Evolutionary conservation across 306 rosid genomes (phyloP).

Genomic region (Cucurbita moschata): DNA sequence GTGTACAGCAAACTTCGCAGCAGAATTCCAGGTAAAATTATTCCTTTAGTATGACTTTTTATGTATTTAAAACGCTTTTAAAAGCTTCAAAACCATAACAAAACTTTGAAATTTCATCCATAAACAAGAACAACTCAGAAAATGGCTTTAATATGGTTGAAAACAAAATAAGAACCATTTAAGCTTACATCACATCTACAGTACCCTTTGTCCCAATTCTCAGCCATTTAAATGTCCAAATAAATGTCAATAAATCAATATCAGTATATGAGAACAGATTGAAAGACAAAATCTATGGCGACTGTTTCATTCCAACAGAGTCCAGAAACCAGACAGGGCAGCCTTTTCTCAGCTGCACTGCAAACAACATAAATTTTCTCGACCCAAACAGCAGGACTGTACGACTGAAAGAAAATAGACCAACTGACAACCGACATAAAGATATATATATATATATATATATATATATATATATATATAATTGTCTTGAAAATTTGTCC

Average conservation of each 20-base stretch:
- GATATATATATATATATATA: background rate
- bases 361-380: background rate
- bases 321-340: background rate
- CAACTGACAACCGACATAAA: background rate
- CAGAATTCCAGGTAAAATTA: background rate
- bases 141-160: too few species aligned
- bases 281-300: background rate
- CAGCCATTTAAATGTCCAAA: background rate
- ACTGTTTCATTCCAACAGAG: background rate
- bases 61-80: background rate
- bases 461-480: background rate
- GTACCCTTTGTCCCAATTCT: background rate
- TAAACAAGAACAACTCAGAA: too few species aligned
- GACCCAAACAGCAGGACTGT: background rate
- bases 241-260: background rate
- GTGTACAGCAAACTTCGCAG: background rate
- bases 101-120: background rate
- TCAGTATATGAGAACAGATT: background rate
- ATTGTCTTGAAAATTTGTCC: conserved; percentile 1
- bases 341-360: conserved; percentile 3
- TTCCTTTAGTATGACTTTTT: background rate
- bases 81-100: too few species aligned
- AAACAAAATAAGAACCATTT: background rate
- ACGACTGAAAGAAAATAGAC: background rate
- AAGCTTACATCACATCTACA: background rate